These are phyloP conservation scores for Saccharum spontaneum DNA, from an alignment of 176 grass and related monocot genomes.

Conservation along the genomic window DNA sequence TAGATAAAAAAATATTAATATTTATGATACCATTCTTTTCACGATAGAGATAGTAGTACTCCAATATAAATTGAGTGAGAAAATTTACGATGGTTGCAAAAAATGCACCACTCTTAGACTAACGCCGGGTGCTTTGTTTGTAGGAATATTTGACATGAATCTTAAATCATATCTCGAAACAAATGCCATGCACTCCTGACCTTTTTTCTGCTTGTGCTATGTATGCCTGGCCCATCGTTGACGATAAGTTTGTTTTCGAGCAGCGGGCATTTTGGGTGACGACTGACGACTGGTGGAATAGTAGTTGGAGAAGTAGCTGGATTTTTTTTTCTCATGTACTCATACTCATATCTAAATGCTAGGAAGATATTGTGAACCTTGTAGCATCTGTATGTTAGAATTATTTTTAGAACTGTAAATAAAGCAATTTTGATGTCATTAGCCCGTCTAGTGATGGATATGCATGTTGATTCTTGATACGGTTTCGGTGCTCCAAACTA, in stretches of 20 bases:
- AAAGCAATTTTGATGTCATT: conserved; percentile 34
- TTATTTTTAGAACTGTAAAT: conserved; percentile 38
- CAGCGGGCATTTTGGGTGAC: conserved; percentile 83
- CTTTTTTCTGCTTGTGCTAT: conserved; percentile 25
- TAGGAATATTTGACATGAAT: conserved; percentile 99
- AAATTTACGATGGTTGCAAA: too few species aligned
- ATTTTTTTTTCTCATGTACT: conserved; percentile 62
- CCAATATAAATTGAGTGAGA: too few species aligned
- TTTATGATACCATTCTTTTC: too few species aligned
- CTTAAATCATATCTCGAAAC: conserved; percentile 83
- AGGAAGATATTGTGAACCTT: conserved; percentile 64
- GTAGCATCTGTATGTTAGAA: neutral
- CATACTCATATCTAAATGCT: conserved; percentile 60
- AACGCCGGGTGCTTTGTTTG: neutral
- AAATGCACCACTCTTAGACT: neutral
- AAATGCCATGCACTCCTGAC: conserved; percentile 22
- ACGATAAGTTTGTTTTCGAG: conserved; percentile 40
- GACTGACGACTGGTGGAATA: conserved; percentile 42
- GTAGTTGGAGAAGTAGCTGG: conserved; percentile 71
- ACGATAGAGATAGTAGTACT: too few species aligned
- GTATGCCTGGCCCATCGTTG: neutral
- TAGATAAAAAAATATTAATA: too few species aligned
- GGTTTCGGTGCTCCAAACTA: neutral
- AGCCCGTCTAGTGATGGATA: neutral
- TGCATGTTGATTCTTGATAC: neutral